Evolutionary conservation across 495 filamentous ascomycete species (phyloP), one percentile per base, ranked within the genome.

Genomic region (Gamarada debralockiae): DNA sequence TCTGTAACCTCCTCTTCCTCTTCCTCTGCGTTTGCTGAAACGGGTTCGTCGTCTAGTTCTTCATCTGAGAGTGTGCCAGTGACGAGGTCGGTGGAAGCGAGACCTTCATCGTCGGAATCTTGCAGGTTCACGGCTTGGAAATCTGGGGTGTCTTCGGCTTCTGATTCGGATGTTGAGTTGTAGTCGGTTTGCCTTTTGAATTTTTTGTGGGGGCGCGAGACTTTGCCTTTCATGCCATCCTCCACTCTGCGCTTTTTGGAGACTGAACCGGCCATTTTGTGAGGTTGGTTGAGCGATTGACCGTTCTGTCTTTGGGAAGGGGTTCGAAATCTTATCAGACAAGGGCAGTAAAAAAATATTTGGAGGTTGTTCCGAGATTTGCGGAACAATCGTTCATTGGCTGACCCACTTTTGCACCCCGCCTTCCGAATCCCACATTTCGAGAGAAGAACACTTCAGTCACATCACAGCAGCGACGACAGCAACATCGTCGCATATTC

Each of bases 121-220:
- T 81, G 77, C 4, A 89, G 76, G 63, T 83, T 78, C 46, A 85
- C 80, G 18, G 84, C 76, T 37, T 77, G 64, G 65, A 87, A 83
- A 39, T 75, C 74, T 53, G 62, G 39, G 31, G 70, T 69, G 13
- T 75, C 73, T 25, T 71, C 70, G n/a, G 66, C 64, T 29, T 76
- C 75, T 24, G 81, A 74, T 29, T 29, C 27, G 27, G 27, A 29
- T 50, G 85, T 88, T 61, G 80, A 89, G 78, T 90, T 80, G 69
- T 93, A 92, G 39, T 78, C 69, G 39, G 64, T 69, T 58, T 86
- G 78, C 70, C 86, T 83, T 61, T 81, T 83, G 63, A 89, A 79
- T 67, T 88, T 89, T 42, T 59, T 59, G 33, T 27, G 17, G 69
- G 84, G 82, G 18, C 76, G 71, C 29, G 70, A 66, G 14, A 68